A percentile compares a stretch with the other conserved stretches of the same genome.
These are phyloP conservation scores for Hypoxylon lienhwacheense DNA, from an alignment of 495 filamentous ascomycete genomes.

Conservation along the genomic window DNA sequence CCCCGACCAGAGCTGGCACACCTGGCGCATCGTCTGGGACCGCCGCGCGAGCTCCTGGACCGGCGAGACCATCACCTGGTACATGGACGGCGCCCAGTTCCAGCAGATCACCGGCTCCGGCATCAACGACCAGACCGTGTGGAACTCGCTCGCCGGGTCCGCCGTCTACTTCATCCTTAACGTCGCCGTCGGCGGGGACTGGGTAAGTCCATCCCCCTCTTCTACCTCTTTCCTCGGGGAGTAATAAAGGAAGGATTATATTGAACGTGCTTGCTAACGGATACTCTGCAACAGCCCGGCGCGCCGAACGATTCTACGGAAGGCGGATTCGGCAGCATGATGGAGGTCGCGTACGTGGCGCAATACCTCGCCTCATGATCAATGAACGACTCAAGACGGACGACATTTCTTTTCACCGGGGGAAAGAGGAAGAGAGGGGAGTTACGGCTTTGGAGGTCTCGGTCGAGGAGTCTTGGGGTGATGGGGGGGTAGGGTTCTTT, in stretches of 20 bases:
- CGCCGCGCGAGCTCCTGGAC: conserved; percentile 43
- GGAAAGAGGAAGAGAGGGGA: background rate
- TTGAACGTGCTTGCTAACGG: conserved; percentile 10
- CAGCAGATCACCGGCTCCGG: conserved; percentile 43
- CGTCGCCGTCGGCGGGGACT: conserved; percentile 54
- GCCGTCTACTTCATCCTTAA: conserved; percentile 53
- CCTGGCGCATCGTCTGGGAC: conserved; percentile 52
- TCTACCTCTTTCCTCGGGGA: background rate
- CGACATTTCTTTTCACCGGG: too few species aligned
- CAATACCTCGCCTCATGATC: conserved; percentile 36
- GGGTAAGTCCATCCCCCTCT: conserved; percentile 40
- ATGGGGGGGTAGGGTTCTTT: conserved; percentile 5
- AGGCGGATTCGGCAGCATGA: conserved; percentile 48
- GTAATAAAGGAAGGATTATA: background rate
- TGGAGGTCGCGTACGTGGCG: conserved; percentile 53
- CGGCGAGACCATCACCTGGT: conserved; percentile 52
- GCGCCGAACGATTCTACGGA: conserved; percentile 43
- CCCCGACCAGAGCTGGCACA: conserved; percentile 51
- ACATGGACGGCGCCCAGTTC: conserved; percentile 48
- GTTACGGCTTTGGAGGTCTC: conserved; percentile 18
- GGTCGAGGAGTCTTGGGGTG: background rate
- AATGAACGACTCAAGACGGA: background rate
- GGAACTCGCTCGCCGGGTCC: conserved; percentile 42
- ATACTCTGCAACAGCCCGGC: conserved; percentile 38
- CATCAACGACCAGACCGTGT: conserved; percentile 42